phyloP scores from a whole-genome alignment of 192 early-diverging fungal genomes.

The Linnemannia exigua region DNA sequence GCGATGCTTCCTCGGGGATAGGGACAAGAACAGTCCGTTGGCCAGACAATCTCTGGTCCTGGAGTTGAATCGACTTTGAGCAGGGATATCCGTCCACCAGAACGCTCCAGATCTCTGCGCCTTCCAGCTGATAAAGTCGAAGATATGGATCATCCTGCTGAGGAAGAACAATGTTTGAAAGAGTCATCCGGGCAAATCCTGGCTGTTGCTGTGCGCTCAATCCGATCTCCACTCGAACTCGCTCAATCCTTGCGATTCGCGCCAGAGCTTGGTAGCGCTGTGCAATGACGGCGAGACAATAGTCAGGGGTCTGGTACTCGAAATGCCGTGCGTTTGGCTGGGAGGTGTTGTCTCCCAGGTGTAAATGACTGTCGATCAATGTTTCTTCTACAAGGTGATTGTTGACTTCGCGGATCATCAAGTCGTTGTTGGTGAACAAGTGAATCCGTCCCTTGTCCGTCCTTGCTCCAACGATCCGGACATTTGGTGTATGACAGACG shows the following conservation, averaged over 20 bases:
- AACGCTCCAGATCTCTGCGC: constrained; percentile 50
- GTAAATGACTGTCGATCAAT: constrained; percentile 7
- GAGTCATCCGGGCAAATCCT: constrained; percentile 38
- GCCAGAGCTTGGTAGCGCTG: constrained; percentile 45
- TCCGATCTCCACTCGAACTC: constrained; percentile 35
- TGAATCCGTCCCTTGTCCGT: constrained; percentile 37
- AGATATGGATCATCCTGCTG: constrained; percentile 41
- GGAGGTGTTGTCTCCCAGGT: constrained; percentile 1
- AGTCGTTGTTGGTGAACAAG: constrained; percentile 26
- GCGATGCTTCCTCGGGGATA: constrained; percentile 21
- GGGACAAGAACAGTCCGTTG: constrained; percentile 42
- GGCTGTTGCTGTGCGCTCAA: constrained; percentile 39
- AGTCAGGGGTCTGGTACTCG: constrained; percentile 29
- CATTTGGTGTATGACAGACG: constrained; percentile 26
- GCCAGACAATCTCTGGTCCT: constrained; percentile 16
- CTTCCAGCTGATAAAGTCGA: constrained; percentile 42
- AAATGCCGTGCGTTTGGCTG: constrained; percentile 25
- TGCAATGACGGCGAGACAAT: constrained; percentile 29
- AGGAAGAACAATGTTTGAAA: constrained; percentile 38
- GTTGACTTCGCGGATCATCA: constrained; percentile 31
- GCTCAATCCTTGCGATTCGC: constrained; percentile 52
- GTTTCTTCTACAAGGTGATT: constrained; percentile 10
- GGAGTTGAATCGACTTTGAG: constrained; percentile 34
- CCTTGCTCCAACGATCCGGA: constrained; percentile 21
- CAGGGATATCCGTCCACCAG: constrained; percentile 43